Conservation (phyloP, 805 yeast genomes). For the Ogataea sp. region DNA sequence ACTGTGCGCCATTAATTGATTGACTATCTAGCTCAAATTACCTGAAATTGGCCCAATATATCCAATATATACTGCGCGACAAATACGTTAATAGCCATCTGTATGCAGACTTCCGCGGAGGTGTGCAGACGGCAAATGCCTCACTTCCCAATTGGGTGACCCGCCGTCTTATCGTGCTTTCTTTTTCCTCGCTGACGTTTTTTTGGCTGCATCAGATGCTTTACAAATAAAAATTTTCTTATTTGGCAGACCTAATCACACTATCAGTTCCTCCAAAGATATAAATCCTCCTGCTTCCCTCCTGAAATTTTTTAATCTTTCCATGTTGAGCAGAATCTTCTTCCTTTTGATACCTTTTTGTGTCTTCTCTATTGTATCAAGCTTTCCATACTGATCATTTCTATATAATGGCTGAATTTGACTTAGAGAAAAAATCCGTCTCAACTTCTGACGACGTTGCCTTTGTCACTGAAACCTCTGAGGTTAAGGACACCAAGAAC, state of each 20-base stretch:
- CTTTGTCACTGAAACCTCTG: conserved; percentile 15
- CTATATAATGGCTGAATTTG: conserved; percentile 4
- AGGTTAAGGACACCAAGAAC: conserved; percentile 8
- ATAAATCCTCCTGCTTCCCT: background rate
- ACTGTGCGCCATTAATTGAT: too few species aligned
- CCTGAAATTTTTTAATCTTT: background rate
- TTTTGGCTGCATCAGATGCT: background rate
- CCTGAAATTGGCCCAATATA: too few species aligned
- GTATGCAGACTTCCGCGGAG: background rate
- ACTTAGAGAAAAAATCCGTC: conserved; percentile 18
- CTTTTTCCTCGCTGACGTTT: background rate
- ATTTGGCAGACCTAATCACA: too few species aligned
- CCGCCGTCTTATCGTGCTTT: background rate
- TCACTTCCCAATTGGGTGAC: background rate
- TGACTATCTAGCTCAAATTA: too few species aligned
- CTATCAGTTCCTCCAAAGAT: background rate
- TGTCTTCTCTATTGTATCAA: too few species aligned
- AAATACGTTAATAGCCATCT: too few species aligned
- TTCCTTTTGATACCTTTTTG: too few species aligned
- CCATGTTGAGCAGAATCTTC: too few species aligned
- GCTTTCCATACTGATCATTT: background rate
- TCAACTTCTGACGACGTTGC: conserved; percentile 15
- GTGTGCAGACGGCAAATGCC: background rate
- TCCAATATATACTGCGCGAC: too few species aligned
- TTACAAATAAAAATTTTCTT: background rate